phyloP scores from a whole-genome alignment of 495 filamentous ascomycete genomes.

The Trichoderma orchidacearum region DNA sequence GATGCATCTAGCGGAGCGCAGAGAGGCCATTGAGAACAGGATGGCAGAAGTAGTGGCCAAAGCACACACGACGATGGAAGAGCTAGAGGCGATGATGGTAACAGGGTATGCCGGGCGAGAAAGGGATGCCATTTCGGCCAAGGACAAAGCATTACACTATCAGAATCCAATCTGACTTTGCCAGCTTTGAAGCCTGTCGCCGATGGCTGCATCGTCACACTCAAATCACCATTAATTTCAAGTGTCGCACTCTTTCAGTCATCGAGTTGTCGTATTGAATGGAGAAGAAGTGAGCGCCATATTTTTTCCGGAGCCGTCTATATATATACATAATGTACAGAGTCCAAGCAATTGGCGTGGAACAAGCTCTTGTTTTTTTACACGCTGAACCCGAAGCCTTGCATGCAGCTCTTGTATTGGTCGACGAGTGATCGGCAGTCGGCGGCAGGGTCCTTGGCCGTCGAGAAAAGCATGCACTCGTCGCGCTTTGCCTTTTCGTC shows the following conservation, averaged over 20 bases:
- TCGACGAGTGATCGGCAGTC: conserved; percentile 74
- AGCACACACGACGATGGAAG: not conserved
- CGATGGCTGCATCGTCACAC: too few species aligned
- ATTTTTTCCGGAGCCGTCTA: not conserved
- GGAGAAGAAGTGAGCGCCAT: not conserved
- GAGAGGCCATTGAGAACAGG: not conserved
- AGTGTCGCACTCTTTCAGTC: too few species aligned
- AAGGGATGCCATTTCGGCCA: not conserved
- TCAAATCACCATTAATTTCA: too few species aligned
- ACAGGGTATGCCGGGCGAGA: not conserved
- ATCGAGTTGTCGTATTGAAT: too few species aligned
- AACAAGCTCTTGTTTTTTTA: conserved; percentile 10
- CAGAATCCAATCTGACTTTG: too few species aligned
- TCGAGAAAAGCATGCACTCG: conserved; percentile 97
- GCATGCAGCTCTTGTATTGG: conserved; percentile 85
- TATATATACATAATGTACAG: not conserved
- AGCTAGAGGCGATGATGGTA: not conserved
- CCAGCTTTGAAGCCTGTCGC: too few species aligned
- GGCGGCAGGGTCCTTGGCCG: conserved; percentile 55
- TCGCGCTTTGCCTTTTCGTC: conserved; percentile 83
- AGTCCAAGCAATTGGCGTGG: not conserved
- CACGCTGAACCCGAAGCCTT: conserved; percentile 79
- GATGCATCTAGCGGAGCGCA: not conserved
- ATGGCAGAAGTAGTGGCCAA: not conserved
- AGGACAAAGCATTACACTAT: not conserved